A percentile compares a stretch with the other conserved stretches of the same genome.
Conservation (phyloP, 2,329 filamentous ascomycete species). For the Fusarium napiforme region DNA sequence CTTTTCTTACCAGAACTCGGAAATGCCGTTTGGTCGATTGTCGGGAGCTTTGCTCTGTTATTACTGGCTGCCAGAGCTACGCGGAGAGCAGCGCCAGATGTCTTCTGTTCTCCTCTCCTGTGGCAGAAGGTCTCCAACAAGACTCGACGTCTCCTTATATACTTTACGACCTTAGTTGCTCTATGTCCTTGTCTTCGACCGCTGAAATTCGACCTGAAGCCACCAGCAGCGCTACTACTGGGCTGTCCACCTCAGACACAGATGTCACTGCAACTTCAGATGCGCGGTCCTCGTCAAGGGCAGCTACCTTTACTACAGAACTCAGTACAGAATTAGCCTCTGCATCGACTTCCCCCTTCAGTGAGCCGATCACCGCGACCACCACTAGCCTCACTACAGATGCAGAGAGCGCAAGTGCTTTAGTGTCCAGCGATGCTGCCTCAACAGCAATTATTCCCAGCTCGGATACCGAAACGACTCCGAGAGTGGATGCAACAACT, state of each 20-base stretch:
- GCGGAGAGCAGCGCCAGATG: neutral
- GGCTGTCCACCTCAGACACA: neutral
- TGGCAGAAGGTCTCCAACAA: neutral
- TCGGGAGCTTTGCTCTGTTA: neutral
- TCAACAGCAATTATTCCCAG: neutral
- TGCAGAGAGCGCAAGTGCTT: neutral
- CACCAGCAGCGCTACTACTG: neutral
- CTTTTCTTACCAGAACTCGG: neutral
- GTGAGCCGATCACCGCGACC: neutral
- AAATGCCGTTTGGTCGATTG: neutral
- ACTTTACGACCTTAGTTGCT: neutral
- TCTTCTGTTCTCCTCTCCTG: neutral
- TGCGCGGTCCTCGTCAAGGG: neutral
- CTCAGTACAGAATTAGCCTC: neutral
- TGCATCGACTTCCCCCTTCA: neutral
- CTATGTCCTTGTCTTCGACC: accelerated
- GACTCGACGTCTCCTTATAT: neutral
- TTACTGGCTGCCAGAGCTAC: neutral
- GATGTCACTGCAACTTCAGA: neutral
- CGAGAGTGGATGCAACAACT: neutral
- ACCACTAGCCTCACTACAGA: neutral
- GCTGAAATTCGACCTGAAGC: neutral
- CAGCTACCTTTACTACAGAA: neutral
- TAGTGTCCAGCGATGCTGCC: neutral
- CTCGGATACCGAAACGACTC: neutral